Base-by-base conservation (phyloP, 1,284 basidiomycete species). In the Tranzscheliella williamsii region DNA sequence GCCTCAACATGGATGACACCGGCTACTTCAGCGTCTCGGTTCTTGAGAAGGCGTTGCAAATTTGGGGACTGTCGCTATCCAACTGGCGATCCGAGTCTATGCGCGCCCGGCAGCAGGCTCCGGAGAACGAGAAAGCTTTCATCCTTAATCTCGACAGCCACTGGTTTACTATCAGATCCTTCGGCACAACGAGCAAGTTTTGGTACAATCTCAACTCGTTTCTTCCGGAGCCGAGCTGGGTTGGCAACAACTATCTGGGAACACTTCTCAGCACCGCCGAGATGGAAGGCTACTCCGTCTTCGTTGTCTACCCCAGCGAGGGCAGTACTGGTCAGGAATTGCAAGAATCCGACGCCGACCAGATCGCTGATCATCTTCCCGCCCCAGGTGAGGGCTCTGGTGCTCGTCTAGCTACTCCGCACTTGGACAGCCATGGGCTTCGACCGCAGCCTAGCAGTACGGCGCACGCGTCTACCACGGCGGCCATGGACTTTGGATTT, bases 171-270 rank as follows among this genome's bases (percentile, higher is more conserved):
- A 49, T 75, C 24, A 62, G 74, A 20, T 56, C 72, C 2, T 76
- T 76, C 24, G 70, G 71, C 20, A 42, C 48, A 0, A 38, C 31
- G 3, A 42, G 48, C 46, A 51, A 60, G 37, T 67, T 63, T 20
- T 73, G 68, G 70, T 76, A 67, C 62, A 76, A 76, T 32, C 66
- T 76, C 44, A 76, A 76, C 53, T 71, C 67, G 7, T 75, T 73
- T 34, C 45, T 73, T 3, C 27, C 49, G 1, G 39, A 64, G 27
- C 74, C 74, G 1, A 41, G 46, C 17, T 75, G 72, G 72, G 60
- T 76, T 22, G 70, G 74, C 21, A 53, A 51, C 26, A 56, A 53
- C 17, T 76, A 75, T 30, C 62, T 76, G 7, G 65, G 65, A 29
- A 70, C 73, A 7, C 58, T 76, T 8, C 49, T 76, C 15, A 58